Base-by-base conservation (phyloP, 768 basidiomycete species). In the Tremella mesenterica region DNA sequence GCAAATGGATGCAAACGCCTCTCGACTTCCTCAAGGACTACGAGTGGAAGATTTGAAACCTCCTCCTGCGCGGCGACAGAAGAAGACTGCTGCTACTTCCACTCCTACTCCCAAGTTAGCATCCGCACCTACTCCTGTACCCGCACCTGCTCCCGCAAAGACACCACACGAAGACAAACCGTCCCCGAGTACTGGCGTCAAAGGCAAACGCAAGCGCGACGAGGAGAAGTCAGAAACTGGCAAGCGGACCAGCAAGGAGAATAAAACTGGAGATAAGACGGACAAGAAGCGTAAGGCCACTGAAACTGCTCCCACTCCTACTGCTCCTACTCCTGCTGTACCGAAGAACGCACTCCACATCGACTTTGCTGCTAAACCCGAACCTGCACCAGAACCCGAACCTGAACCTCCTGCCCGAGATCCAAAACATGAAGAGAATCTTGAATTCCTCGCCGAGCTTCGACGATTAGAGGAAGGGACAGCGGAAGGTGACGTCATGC, bases 11-110 rank as follows among this genome's bases (percentile, higher is more conserved):
- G 43, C 47, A 6, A 52, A 63, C 25, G 60, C 60, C 2, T 48
- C 62, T 5, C 50, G 48, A 4, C 45, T 64, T 34, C 63, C 61
- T 6, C 64, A 63, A 26, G 57, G 61, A 7, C 53, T 68, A 1
- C 54, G 64, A n/a, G 61, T 68, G 2, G 67, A 68, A 48, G 67
- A 68, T 46, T 56, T 68, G 44, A 68, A 68, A 44, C 67, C 64
- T 2, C 67, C 67, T 26, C 60, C 66, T 3, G 26, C 61, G 3
- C 63, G 64, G 51, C 59, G 63, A 9, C 38, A 36, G 29, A 51
- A 43, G n/a, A 47, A 39, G 9, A 41, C 31, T 2, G 54, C 53
- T 27, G 30, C 23, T 27, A 10, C 25, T 26, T 23, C n/a, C 8
- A n/a, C 38, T 5, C 38, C 38, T n/a, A 41, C 38, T 5, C 38